Evolutionary conservation across 352 stramenopile genomes (phyloP).

Genomic region (Globisporangium recalcitrans): DNA sequence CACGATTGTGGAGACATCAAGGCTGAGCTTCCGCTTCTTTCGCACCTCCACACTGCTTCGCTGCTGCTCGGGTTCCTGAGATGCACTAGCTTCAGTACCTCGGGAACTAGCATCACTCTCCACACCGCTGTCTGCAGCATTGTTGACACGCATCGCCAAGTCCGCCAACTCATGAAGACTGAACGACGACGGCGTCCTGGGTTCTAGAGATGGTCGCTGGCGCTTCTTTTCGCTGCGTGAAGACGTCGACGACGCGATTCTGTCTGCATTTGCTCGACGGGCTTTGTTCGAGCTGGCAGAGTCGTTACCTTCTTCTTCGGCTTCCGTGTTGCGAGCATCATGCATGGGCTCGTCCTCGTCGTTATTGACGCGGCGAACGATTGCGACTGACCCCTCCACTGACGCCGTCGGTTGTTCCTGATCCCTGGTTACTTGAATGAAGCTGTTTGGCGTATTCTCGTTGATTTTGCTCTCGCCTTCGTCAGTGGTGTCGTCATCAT

Average conservation of each 20-base stretch:
- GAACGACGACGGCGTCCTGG: not conserved
- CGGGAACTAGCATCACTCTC: not conserved
- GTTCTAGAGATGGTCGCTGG: not conserved
- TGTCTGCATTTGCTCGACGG: not conserved
- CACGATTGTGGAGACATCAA: slow-evolving; percentile 1
- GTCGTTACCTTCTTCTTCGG: not conserved
- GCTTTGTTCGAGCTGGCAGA: not conserved
- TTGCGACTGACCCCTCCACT: not conserved
- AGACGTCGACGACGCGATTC: not conserved
- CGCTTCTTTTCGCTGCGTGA: slow-evolving; percentile 3
- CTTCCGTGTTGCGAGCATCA: not conserved
- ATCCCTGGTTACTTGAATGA: not conserved
- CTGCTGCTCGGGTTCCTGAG: not conserved
- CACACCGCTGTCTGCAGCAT: not conserved
- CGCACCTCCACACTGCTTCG: not conserved
- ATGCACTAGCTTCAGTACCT: no score
- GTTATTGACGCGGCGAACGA: not conserved
- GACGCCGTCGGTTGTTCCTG: not conserved
- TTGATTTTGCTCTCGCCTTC: not conserved
- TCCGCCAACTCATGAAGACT: slow-evolving; percentile 13
- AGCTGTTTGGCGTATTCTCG: not conserved
- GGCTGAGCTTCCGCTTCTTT: not conserved
- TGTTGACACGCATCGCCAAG: slow-evolving; percentile 12
- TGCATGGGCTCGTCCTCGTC: not conserved
- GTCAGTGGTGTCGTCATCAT: not conserved